Evolutionary conservation across 805 yeast genomes (phyloP), one percentile per base, ranked within the genome.

Genomic region (Debaryomyces maramus): DNA sequence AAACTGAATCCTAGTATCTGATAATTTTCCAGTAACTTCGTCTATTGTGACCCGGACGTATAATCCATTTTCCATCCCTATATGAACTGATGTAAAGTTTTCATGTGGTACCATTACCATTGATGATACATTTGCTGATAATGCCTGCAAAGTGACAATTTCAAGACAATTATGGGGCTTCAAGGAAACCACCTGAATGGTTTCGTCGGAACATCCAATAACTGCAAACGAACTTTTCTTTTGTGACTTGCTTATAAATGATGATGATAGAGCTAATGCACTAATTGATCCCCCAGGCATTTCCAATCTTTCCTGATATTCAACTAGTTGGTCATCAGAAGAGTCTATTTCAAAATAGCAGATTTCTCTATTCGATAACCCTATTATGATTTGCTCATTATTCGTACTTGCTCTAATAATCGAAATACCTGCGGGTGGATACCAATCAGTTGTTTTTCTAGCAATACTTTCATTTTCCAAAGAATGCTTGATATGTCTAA

Each of bases 1-100:
- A 53, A 84, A 88, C 52, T 83, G 81, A 13, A 80, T 78, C 50
- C 84, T 70, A 1, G 88, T 77, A 47, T 84, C 83, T 1, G 76
- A 65, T 15, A 78, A 72, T 3, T 55, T 56, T 3, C 96, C 97
- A 3, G 83, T 69, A 4, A 64, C 51, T 0, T 57, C 53, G 52
- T 85, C 88, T 27, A 89, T 50, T 5, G 66, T 61, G 0, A 88
- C 76, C 13, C 83, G 67, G 2, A 82, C 81, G 61, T 84, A 88
- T 1, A 90, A 78, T 15, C 98, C 98, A 58, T 81, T 87, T n/a
- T 65, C 74, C 70, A 89, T 72, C 1, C 97, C 97, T 36, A 88
- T 75, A 59, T 89, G 95, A 8, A 86, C 72, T 43, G 65, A 71
- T 3, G 65, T 43, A 34, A 23, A 31, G 44, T 43, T 26, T 40